Conservation (phyloP, 2,329 filamentous ascomycete genomes). For the Alternaria rosae region DNA sequence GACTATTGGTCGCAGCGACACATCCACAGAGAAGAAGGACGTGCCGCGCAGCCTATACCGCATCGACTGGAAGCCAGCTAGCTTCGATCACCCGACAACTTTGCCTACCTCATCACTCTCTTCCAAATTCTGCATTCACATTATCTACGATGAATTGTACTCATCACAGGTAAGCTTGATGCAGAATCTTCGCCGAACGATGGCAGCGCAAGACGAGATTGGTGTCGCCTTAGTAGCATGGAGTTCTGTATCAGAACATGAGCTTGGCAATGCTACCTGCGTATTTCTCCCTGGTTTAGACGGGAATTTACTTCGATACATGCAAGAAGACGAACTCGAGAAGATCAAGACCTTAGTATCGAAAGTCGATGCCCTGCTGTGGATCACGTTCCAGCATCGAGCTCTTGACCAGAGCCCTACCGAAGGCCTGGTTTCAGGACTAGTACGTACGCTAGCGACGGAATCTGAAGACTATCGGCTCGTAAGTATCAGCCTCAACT, state of each 20-base stretch:
- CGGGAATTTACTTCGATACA: constrained; percentile 8
- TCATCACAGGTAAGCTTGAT: constrained; percentile 7
- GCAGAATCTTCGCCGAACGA: neutral
- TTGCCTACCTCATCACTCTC: neutral
- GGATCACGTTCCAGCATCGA: constrained; percentile 6
- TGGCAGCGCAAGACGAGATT: neutral
- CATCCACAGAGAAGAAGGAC: neutral
- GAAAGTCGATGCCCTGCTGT: constrained; percentile 5
- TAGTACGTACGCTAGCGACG: constrained; percentile 18
- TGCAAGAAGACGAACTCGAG: constrained; percentile 8
- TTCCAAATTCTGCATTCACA: neutral
- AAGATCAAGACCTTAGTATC: constrained; percentile 13
- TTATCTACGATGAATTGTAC: constrained; percentile 12
- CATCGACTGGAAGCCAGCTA: constrained; percentile 12
- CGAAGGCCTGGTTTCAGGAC: constrained; percentile 15
- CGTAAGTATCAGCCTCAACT: constrained; percentile 12
- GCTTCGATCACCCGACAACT: neutral
- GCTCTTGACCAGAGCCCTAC: constrained; percentile 2
- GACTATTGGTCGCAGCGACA: constrained; percentile 12
- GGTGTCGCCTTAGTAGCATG: constrained; percentile 3
- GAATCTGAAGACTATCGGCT: constrained; percentile 18
- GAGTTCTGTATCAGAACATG: neutral
- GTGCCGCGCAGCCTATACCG: constrained; percentile 3
- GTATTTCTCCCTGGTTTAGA: constrained; percentile 16
- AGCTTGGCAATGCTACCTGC: constrained; percentile 7